phyloP scores from a whole-genome alignment of 257 asterid species.

The Fraxinus anomala region DNA sequence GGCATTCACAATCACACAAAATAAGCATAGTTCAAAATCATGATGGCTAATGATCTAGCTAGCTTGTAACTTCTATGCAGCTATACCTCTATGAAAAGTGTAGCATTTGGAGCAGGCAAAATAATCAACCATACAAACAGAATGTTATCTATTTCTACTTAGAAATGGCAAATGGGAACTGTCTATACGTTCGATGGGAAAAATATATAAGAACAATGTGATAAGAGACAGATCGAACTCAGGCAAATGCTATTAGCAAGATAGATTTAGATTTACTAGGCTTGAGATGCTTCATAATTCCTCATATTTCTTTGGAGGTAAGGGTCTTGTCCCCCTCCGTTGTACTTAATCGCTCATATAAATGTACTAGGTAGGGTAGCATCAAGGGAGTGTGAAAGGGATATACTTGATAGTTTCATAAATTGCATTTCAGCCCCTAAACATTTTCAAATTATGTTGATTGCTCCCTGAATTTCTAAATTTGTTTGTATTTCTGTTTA shows the following conservation, averaged over 20 bases:
- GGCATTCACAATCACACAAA: too few species aligned
- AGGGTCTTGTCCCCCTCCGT: too few species aligned
- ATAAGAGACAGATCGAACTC: conserved; percentile 30
- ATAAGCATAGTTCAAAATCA: too few species aligned
- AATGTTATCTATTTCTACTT: background rate
- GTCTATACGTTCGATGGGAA: background rate
- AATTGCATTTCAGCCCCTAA: conserved; percentile 6
- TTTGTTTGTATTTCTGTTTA: background rate
- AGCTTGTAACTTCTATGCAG: background rate
- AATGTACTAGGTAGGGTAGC: background rate
- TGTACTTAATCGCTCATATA: too few species aligned
- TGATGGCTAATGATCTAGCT: background rate
- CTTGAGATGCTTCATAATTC: too few species aligned
- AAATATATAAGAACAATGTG: background rate
- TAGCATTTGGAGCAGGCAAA: too few species aligned
- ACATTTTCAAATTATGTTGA: background rate
- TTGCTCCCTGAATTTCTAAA: background rate
- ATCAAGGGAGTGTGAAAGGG: conserved; percentile 26
- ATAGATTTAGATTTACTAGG: too few species aligned
- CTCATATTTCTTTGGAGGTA: too few species aligned
- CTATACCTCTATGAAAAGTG: too few species aligned
- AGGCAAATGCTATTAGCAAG: conserved; percentile 10
- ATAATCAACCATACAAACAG: background rate
- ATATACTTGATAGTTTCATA: conserved; percentile 31
- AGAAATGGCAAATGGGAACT: too few species aligned